These are phyloP conservation scores for Eucalyptus polyanthemos DNA, from an alignment of 345 rosid species.

Conservation along the genomic window DNA sequence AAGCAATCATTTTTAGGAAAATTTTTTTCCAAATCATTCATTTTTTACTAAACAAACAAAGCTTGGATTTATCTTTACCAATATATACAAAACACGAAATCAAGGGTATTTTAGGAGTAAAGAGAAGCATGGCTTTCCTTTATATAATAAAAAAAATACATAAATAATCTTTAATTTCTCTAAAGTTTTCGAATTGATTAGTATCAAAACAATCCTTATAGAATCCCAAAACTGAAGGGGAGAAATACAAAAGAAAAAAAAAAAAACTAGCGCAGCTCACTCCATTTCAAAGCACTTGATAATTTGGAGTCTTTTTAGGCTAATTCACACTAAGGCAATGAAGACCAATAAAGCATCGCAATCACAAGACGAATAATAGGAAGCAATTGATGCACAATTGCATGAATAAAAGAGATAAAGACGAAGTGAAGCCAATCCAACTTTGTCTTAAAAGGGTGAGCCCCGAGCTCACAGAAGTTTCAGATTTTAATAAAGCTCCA, in stretches of 20 bases:
- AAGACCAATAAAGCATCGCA: not conserved
- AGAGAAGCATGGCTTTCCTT: not conserved
- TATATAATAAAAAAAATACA: not conserved
- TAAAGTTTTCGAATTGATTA: not conserved
- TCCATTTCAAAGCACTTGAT: not conserved
- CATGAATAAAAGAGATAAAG: not conserved
- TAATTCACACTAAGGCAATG: not conserved
- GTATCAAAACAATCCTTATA: not conserved
- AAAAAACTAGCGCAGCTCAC: not conserved
- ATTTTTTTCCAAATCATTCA: too few relatives aligned
- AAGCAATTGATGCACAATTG: not conserved
- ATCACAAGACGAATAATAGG: not conserved
- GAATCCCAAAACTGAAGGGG: not conserved
- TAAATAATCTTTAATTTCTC: not conserved
- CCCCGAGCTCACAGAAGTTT: constrained; percentile 26
- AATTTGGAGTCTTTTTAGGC: not conserved
- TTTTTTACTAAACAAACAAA: too few relatives aligned
- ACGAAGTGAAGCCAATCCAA: not conserved
- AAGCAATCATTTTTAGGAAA: too few relatives aligned
- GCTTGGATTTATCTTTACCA: not conserved
- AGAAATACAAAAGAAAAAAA: not conserved
- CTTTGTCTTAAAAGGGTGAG: not conserved
- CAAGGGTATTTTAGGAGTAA: not conserved
- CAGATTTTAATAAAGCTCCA: constrained; percentile 46
- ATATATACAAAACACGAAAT: not conserved